Evolutionary conservation across 2,329 filamentous ascomycete species (phyloP), one percentile per base, ranked within the genome.

Genomic region (Bipolaris bicolor): DNA sequence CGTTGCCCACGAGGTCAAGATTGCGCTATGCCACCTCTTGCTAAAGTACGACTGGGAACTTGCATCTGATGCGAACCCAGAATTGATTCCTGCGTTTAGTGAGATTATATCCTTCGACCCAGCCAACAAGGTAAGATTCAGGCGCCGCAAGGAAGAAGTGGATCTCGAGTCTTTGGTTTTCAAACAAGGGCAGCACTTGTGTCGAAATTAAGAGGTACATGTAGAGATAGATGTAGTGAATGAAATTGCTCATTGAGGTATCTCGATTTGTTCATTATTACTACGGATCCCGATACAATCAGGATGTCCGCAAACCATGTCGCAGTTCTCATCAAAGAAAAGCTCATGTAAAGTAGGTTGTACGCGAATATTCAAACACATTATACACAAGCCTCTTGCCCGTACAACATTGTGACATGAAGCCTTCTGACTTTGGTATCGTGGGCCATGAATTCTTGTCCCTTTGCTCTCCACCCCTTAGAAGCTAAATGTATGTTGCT

Each of bases 201-300:
- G 18, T 33, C 16, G n/a, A 20, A n/a, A n/a, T 6, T 13, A 4
- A 26, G 13, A 15, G 18, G 22, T 20, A 10, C 20, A 20, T 3
- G 3, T 20, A 20, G 2, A 20, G 20, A 20, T 5, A 22, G 6
- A 45, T 43, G 39, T 47, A 33, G 49, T 49, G 29, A 49, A n/a
- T 49, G 49, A 37, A 40, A 52, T 53, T 61, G 58, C 61, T 63
- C 59, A 59, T 67, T 65, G 51, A 59, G 57, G 56, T 62, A 49
- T 49, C 34, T 62, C 65, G 65, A 65, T 64, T 63, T 67, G 63
- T 65, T 63, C 60, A 69, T 65, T 69, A 72, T 71, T 71, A 70
- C 63, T 55, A 68, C 64, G 65, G 66, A 69, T 61, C 62, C 68
- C 65, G 65, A 53, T 7, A 55, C 62, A 57, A 59, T 60, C 70